These are phyloP conservation scores for Xylaria sp. DNA, from an alignment of 495 filamentous ascomycete genomes.

Conservation along the genomic window DNA sequence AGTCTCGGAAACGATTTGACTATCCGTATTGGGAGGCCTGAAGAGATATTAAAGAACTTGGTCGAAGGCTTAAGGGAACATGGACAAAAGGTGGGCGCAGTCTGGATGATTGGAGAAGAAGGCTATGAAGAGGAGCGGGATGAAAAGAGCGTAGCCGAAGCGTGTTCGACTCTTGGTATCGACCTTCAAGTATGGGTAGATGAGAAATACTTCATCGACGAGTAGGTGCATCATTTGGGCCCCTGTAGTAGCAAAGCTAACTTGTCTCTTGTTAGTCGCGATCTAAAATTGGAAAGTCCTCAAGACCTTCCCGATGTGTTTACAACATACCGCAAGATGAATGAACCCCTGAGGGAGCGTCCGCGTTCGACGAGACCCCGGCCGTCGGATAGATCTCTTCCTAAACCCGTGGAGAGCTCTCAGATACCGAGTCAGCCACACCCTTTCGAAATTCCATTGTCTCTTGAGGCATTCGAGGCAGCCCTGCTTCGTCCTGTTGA, in stretches of 20 bases:
- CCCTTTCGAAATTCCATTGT: constrained; percentile 67
- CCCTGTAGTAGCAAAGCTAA: background rate
- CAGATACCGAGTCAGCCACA: constrained; percentile 58
- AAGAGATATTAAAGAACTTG: constrained; percentile 60
- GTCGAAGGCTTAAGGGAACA: constrained; percentile 53
- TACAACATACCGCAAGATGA: constrained; percentile 69
- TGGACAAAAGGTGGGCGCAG: constrained; percentile 56
- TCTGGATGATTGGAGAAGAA: constrained; percentile 75
- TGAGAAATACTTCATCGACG: constrained; percentile 76
- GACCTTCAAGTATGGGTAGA: constrained; percentile 68
- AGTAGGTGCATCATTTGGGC: constrained; percentile 56
- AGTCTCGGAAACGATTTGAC: constrained; percentile 63
- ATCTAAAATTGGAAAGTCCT: constrained; percentile 55
- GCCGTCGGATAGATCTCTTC: constrained; percentile 53
- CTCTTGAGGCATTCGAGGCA: constrained; percentile 54
- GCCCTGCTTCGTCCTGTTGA: constrained; percentile 62
- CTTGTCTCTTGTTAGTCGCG: constrained; percentile 53
- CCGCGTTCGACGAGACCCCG: constrained; percentile 58
- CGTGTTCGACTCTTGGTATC: constrained; percentile 55
- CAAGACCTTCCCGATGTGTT: constrained; percentile 70
- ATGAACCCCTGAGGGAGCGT: constrained; percentile 67
- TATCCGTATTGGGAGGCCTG: constrained; percentile 65
- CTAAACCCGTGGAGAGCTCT: constrained; percentile 54
- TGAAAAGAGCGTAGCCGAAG: constrained; percentile 56
- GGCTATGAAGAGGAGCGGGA: constrained; percentile 69